Percentiles rank a stretch among this genome's conserved stretches.
phyloP scores from a whole-genome alignment of 2,329 filamentous ascomycete genomes.

The Ophiocordyceps sinensis region DNA sequence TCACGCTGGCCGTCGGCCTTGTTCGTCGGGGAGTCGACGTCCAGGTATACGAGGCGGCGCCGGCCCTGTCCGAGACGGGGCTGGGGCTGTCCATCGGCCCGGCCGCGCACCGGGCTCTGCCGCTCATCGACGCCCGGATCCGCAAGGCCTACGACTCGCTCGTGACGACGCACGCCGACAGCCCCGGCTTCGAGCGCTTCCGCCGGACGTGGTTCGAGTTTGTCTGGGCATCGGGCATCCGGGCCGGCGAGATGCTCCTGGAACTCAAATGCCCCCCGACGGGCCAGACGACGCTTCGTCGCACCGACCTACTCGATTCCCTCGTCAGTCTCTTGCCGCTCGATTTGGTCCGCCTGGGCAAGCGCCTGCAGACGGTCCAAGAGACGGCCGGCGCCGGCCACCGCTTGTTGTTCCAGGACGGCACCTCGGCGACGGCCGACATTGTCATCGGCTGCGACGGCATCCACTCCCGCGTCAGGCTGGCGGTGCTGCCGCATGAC shows the following conservation, averaged over 20 bases:
- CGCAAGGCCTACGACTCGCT: not conserved
- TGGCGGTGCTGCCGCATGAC: constrained; percentile 1
- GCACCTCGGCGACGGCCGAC: constrained; percentile 5
- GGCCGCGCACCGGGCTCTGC: not conserved
- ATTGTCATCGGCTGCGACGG: constrained; percentile 13
- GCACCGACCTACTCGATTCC: constrained; percentile 5
- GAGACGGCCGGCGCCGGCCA: not conserved
- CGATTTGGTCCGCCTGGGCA: not conserved
- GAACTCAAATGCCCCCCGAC: constrained; percentile 4
- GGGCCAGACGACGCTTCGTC: constrained; percentile 3
- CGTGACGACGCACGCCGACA: not conserved
- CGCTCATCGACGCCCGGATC: not conserved
- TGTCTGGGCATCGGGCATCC: constrained; percentile 2
- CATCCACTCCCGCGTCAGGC: constrained; percentile 5
- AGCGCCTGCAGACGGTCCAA: not conserved
- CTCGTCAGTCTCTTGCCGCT: constrained; percentile 3
- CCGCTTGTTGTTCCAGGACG: constrained; percentile 4
- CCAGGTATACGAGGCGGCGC: not conserved
- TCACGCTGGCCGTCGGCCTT: not conserved
- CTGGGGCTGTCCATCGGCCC: not conserved
- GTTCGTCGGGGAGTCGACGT: not conserved
- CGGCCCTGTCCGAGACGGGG: not conserved
- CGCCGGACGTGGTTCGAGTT: constrained; percentile 6
- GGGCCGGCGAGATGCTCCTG: constrained; percentile 2
- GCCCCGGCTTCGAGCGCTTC: constrained; percentile 4